phyloP scores from a whole-genome alignment of 1,139 yeast species.

The Torulaspora globosa region DNA sequence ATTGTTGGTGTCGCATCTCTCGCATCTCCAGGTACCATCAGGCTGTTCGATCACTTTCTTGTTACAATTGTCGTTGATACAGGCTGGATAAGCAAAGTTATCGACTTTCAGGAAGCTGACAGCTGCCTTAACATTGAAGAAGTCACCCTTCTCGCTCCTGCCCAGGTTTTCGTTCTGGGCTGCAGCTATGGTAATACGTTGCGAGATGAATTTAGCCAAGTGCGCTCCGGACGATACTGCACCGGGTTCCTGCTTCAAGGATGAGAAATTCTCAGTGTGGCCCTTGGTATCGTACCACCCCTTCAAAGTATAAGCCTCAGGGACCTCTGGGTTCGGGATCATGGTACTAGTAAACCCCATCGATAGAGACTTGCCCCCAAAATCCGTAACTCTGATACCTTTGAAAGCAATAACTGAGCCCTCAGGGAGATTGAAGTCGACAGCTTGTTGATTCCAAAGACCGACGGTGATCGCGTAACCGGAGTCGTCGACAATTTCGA shows the following conservation, averaged over 20 bases:
- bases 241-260: constrained; percentile 48
- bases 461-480: constrained; percentile 75
- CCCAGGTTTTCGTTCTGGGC: constrained; percentile 73
- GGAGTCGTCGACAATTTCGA: constrained; percentile 80
- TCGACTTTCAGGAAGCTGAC: constrained; percentile 68
- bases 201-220: constrained; percentile 35
- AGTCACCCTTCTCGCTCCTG: constrained; percentile 70
- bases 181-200: constrained; percentile 62
- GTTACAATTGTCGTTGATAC: constrained; percentile 69
- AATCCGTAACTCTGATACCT: constrained; percentile 86
- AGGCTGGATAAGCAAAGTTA: constrained; percentile 87
- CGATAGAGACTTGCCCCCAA: constrained; percentile 80
- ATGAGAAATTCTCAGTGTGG: constrained; percentile 54
- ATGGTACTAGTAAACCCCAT: constrained; percentile 76
- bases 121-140: constrained; percentile 68
- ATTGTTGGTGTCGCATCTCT: constrained; percentile 72
- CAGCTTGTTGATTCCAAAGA: constrained; percentile 85
- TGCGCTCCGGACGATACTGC: constrained; percentile 33
- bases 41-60: constrained; percentile 73
- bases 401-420: constrained; percentile 91
- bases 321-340: constrained; percentile 77
- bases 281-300: constrained; percentile 96
- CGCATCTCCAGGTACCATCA: constrained; percentile 88
- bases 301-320: constrained; percentile 79
- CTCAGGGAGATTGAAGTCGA: constrained; percentile 64